Percentiles rank a stretch among this genome's conserved stretches.
Conservation (phyloP, 1,284 basidiomycete species). For the Malassezia dermatis region DNA sequence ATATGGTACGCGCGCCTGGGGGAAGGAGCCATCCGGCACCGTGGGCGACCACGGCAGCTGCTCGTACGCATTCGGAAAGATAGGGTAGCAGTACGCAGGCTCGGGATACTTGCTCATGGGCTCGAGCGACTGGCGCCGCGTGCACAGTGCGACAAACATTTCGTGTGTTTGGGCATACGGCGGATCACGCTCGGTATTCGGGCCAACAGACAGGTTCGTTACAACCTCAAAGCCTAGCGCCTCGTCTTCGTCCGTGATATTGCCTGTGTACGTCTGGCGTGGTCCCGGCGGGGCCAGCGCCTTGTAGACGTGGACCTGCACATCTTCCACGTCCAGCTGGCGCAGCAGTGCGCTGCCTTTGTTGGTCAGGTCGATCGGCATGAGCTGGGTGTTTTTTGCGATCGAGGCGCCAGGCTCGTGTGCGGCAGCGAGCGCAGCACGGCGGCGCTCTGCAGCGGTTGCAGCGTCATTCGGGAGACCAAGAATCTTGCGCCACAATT, state of each 20-base stretch:
- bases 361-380: neutral
- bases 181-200: slow-evolving; percentile 19
- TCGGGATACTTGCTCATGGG: neutral
- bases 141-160: slow-evolving; percentile 24
- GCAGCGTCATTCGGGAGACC: slow-evolving; percentile 19
- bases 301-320: neutral
- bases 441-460: neutral
- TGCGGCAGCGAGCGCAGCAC: neutral
- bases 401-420: neutral
- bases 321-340: neutral
- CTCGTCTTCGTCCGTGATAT: slow-evolving; percentile 5
- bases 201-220: slow-evolving; percentile 32
- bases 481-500: slow-evolving; percentile 27
- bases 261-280: neutral
- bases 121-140: neutral
- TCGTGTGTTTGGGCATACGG: slow-evolving; percentile 22
- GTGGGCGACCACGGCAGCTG: slow-evolving; percentile 17
- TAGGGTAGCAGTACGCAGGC: slow-evolving; percentile 6
- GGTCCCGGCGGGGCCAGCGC: slow-evolving; percentile 7
- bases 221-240: slow-evolving; percentile 28
- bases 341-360: neutral
- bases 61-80: slow-evolving; percentile 11
- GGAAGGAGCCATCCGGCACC: slow-evolving; percentile 14
- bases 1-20: slow-evolving; percentile 22
- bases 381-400: neutral